Evolutionary conservation across 805 yeast species (phyloP).

Genomic region (Ogataea chonburiensis): DNA sequence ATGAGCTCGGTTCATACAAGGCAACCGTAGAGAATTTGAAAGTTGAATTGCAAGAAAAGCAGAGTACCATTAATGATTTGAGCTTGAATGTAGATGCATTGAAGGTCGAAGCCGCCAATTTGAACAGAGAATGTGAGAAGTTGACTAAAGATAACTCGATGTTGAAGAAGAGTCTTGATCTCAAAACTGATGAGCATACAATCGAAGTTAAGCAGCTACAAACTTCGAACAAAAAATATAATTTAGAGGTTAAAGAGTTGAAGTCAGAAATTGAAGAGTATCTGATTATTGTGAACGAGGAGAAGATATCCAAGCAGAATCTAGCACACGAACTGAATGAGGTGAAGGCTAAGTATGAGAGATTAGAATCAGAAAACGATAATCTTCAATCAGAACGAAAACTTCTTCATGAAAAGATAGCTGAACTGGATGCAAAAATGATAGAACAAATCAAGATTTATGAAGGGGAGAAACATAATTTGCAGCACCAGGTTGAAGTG

Average conservation of each 20-base stretch:
- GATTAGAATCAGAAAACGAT: constrained; percentile 26
- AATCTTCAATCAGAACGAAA: constrained; percentile 30
- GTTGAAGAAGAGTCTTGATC: constrained; percentile 38
- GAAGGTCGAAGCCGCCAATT: constrained; percentile 36
- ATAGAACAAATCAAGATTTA: constrained; percentile 15
- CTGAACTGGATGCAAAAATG: constrained; percentile 12
- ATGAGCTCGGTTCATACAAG: constrained; percentile 41
- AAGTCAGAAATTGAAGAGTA: constrained; percentile 37
- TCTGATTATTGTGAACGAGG: constrained; percentile 39
- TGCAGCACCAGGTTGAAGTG: constrained; percentile 21
- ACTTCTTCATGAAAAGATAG: constrained; percentile 22
- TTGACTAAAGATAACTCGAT: constrained; percentile 40
- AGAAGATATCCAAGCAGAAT: constrained; percentile 43
- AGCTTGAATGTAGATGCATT: constrained; percentile 22
- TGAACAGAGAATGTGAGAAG: constrained; percentile 56
- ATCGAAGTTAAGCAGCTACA: constrained; percentile 43
- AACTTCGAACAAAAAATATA: constrained; percentile 39
- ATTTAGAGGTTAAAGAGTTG: constrained; percentile 37
- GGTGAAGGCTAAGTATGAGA: constrained; percentile 27
- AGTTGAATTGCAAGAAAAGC: constrained; percentile 35
- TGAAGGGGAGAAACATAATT: constrained; percentile 28
- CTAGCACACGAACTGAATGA: constrained; percentile 42
- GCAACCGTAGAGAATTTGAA: constrained; percentile 35
- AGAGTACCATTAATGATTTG: constrained; percentile 23
- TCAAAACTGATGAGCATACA: constrained; percentile 40